These are phyloP conservation scores for Paecilomyces dactylethromorphus DNA, from an alignment of 2,329 filamentous ascomycete genomes.

Conservation along the genomic window DNA sequence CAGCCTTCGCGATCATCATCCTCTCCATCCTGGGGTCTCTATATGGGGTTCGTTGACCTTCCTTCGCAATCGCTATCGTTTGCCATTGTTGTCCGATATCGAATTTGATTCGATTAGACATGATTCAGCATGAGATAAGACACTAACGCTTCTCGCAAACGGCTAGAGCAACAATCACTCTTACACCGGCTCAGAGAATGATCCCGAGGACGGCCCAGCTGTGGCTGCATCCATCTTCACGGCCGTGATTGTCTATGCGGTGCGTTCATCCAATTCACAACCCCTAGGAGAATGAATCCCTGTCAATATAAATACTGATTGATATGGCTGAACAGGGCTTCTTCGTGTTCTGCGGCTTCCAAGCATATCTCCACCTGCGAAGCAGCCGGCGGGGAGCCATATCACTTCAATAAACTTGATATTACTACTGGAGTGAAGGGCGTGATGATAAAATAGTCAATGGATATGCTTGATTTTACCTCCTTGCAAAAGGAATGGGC, in stretches of 20 bases:
- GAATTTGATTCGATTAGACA: background rate
- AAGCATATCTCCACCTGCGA: constrained; percentile 78
- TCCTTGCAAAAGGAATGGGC: background rate
- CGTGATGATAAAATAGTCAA: background rate
- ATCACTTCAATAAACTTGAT: constrained; percentile 51
- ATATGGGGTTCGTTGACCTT: constrained; percentile 54
- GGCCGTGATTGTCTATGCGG: constrained; percentile 80
- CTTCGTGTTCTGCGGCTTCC: constrained; percentile 83
- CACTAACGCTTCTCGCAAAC: background rate
- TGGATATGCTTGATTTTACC: background rate
- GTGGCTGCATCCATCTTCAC: constrained; percentile 82
- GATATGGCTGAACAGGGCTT: constrained; percentile 56
- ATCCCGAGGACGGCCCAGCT: constrained; percentile 64
- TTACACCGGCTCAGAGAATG: constrained; percentile 67
- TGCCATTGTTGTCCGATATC: too few species aligned
- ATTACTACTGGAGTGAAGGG: background rate
- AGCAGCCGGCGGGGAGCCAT: constrained; percentile 80
- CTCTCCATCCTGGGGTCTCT: constrained; percentile 62
- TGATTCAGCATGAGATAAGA: background rate
- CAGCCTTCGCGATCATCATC: constrained; percentile 59
- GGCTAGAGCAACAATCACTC: constrained; percentile 64
- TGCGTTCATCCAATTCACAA: constrained; percentile 45
- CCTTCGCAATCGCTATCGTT: background rate
- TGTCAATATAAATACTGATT: constrained; percentile 10
- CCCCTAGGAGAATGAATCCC: background rate